Evolutionary conservation across 192 early-diverging fungal species (phyloP).

Genomic region (Coemansia furcata): DNA sequence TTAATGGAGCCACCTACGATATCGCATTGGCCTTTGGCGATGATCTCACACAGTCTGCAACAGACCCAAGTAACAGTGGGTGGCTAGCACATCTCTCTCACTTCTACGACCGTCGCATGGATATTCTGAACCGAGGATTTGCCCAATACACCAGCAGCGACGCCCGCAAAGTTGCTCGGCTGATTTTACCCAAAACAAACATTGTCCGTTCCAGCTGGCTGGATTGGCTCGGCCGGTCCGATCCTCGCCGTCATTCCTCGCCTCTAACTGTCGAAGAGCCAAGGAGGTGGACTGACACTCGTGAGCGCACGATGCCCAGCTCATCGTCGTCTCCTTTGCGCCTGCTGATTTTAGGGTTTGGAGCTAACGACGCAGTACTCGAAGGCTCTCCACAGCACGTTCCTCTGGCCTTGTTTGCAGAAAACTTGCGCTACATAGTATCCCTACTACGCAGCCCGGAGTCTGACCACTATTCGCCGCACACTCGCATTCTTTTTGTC

Average conservation of each 20-base stretch:
- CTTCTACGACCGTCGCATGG: constrained; percentile 65
- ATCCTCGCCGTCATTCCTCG: neutral
- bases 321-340: constrained; percentile 37
- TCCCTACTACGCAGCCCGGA: constrained; percentile 50
- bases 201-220: neutral
- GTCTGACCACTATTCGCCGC: constrained; percentile 59
- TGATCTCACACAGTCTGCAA: constrained; percentile 38
- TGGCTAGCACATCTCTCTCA: constrained; percentile 55
- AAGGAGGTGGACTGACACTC: neutral
- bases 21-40: constrained; percentile 40
- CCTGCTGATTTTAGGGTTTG: constrained; percentile 72
- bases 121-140: constrained; percentile 79
- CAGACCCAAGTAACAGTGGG: constrained; percentile 39
- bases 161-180: constrained; percentile 54
- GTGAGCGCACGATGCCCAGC: neutral
- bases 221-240: constrained; percentile 1
- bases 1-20: constrained; percentile 23
- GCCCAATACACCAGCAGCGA: constrained; percentile 74
- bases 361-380: constrained; percentile 76
- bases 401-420: constrained; percentile 55
- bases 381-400: constrained; percentile 57
- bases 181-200: constrained; percentile 53
- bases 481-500: constrained; percentile 64
- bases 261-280: neutral
- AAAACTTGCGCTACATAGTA: constrained; percentile 65